Base-by-base conservation (phyloP, 2,329 filamentous ascomycete species). In the Apiospora pterosperma region DNA sequence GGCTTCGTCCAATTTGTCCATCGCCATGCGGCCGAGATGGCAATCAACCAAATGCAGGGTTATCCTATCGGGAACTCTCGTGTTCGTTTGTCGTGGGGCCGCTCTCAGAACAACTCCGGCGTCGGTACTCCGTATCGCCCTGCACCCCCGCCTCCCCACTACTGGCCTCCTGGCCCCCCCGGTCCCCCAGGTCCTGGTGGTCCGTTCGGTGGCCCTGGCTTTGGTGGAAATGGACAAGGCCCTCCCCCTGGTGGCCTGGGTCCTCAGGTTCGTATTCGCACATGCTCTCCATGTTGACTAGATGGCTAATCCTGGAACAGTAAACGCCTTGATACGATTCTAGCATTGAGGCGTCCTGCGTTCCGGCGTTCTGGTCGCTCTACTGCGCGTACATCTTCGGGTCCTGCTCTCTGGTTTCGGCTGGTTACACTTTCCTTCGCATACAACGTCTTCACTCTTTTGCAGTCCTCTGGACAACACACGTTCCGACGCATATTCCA, bases 1-100 rank as follows among this genome's bases (percentile, higher is more conserved):
- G 96, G 96, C 65, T 99, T 99, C 76, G 96, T 99, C 66, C 96
- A 99, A 81, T 99, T 99, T 73, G 96, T 99, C 64, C 96, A 99
- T 83, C 93, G 96, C 70, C 96, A 99, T 75, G 96, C 96, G 62
- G 96, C 96, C 16, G 96, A 99, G 83, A 99, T 99, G 96, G 96
- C 96, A 71, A 99, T 99, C 87, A 99, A 99, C 83, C 96, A 99
- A 82, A 99, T 99, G 96, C 96, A 99, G 82, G 96, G 96, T 67
- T 99, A 99, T 78, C 96, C 96, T 28, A 99, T 99, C 74, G 96
- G 96, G 64, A 99, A 99, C 85, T 98, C 95, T 59, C 93, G 96
- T 70, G 96, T 99, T 66, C 93, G 96, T 74, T 87, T 99, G 71
- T 97, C 93, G 78, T 99, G 96, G 96, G 96, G 96, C 69, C 92